Conservation (phyloP, 2,329 filamentous ascomycete genomes). For the Pyricularia grisea region DNA sequence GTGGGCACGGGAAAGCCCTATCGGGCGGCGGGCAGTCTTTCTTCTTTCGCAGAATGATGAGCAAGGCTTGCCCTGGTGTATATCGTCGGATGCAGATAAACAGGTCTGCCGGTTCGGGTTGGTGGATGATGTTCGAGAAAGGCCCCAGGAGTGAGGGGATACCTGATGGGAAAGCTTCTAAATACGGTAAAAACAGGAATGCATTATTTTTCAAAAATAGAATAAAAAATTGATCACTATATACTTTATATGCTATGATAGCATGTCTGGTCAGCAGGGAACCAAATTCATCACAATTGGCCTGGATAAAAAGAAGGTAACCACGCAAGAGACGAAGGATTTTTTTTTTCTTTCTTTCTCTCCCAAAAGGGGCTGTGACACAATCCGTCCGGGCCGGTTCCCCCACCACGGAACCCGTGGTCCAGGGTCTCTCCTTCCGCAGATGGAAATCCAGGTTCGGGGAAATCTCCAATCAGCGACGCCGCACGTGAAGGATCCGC, state of each 20-base stretch:
- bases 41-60: not conserved
- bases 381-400: not conserved
- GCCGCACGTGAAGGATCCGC: not conserved
- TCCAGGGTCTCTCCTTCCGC: not conserved
- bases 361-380: not conserved
- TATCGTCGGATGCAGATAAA: not conserved
- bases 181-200: no score
- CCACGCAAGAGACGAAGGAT: not conserved
- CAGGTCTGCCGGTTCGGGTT: not conserved
- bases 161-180: no score
- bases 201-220: not conserved
- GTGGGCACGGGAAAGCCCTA: not conserved
- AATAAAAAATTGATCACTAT: not conserved
- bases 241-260: not conserved
- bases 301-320: not conserved
- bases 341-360: no score
- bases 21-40: not conserved
- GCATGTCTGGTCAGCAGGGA: not conserved
- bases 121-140: not conserved
- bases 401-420: slow-evolving; percentile 4
- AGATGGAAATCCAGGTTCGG: not conserved
- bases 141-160: not conserved
- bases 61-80: not conserved
- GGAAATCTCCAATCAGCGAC: not conserved
- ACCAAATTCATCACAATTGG: not conserved